phyloP scores from a whole-genome alignment of 768 basidiomycete species.

The Chiua virens region DNA sequence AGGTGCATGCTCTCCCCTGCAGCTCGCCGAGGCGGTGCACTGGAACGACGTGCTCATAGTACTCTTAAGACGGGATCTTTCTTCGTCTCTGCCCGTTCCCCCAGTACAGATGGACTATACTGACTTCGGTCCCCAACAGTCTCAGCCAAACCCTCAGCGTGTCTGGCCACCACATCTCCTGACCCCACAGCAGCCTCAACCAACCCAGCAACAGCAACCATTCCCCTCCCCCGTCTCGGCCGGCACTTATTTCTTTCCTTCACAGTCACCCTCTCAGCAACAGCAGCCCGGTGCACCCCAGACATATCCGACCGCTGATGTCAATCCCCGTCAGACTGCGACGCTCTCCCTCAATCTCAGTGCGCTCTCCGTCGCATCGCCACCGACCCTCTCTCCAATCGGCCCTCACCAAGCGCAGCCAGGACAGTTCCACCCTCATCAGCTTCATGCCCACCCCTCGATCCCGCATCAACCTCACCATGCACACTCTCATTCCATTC shows the following conservation, averaged over 20 bases:
- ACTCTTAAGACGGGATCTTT: slow-evolving; percentile 10
- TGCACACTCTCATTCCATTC: slow-evolving; percentile 18
- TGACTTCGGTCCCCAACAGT: slow-evolving; percentile 35
- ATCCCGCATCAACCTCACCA: slow-evolving; percentile 18
- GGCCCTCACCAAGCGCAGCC: slow-evolving; percentile 42
- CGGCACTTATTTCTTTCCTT: slow-evolving; percentile 21
- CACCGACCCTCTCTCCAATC: slow-evolving; percentile 64
- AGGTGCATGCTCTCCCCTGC: too few species aligned
- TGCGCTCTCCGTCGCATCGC: slow-evolving; percentile 63
- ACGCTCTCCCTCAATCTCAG: slow-evolving; percentile 68
- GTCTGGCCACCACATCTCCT: slow-evolving; percentile 23
- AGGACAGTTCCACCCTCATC: slow-evolving; percentile 58
- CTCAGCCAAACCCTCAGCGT: slow-evolving; percentile 33
- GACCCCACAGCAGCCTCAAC: slow-evolving; percentile 2
- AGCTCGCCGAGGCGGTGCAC: slow-evolving; percentile 23
- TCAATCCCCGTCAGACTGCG: slow-evolving; percentile 24
- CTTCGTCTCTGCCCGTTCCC: background rate
- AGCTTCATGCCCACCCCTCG: slow-evolving; percentile 54
- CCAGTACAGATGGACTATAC: slow-evolving; percentile 24
- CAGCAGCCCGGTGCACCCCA: slow-evolving; percentile 11
- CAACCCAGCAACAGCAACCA: slow-evolving; percentile 8
- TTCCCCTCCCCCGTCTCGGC: slow-evolving; percentile 31
- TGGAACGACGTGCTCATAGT: slow-evolving; percentile 1
- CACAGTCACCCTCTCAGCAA: slow-evolving; percentile 12
- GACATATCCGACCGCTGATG: slow-evolving; percentile 13